These are phyloP conservation scores for Spinellus fusiger DNA, from an alignment of 192 early-diverging fungal genomes.

Conservation along the genomic window DNA sequence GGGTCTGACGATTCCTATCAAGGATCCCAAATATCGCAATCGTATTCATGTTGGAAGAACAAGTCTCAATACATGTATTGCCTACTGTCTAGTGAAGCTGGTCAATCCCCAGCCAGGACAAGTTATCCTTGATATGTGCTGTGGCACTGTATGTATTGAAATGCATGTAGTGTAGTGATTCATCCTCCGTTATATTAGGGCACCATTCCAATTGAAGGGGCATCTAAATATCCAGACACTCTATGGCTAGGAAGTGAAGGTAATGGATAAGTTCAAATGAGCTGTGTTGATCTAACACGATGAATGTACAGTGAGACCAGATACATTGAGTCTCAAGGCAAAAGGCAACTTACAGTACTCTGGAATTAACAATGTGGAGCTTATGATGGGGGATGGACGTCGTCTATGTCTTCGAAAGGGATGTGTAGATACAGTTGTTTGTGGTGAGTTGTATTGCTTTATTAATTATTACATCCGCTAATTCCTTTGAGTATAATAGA, in stretches of 20 bases:
- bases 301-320: slow-evolving; percentile 2
- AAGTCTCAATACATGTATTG: slow-evolving; percentile 37
- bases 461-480: background rate
- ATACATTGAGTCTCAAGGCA: slow-evolving; percentile 18
- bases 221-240: slow-evolving; percentile 27
- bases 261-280: background rate
- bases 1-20: slow-evolving; percentile 1
- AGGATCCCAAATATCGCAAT: slow-evolving; percentile 25
- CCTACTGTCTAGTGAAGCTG: slow-evolving; percentile 30
- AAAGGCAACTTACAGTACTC: slow-evolving; percentile 14
- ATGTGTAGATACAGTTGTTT: slow-evolving; percentile 22
- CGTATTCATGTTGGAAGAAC: slow-evolving; percentile 36
- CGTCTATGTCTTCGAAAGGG: slow-evolving; percentile 15
- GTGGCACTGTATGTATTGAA: slow-evolving; percentile 22
- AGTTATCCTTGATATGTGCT: slow-evolving; percentile 39
- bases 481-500: slow-evolving; percentile 6
- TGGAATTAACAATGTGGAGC: slow-evolving; percentile 10
- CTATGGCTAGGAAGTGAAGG: slow-evolving; percentile 37
- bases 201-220: slow-evolving; percentile 29
- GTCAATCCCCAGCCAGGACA: slow-evolving; percentile 32
- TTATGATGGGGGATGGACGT: slow-evolving; percentile 25
- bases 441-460: slow-evolving; percentile 8
- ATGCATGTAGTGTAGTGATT: background rate
- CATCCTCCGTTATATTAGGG: background rate
- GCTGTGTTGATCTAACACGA: background rate